These are phyloP conservation scores for Pseudogymnoascus sp. DNA, from an alignment of 2,329 filamentous ascomycete genomes.

Conservation along the genomic window DNA sequence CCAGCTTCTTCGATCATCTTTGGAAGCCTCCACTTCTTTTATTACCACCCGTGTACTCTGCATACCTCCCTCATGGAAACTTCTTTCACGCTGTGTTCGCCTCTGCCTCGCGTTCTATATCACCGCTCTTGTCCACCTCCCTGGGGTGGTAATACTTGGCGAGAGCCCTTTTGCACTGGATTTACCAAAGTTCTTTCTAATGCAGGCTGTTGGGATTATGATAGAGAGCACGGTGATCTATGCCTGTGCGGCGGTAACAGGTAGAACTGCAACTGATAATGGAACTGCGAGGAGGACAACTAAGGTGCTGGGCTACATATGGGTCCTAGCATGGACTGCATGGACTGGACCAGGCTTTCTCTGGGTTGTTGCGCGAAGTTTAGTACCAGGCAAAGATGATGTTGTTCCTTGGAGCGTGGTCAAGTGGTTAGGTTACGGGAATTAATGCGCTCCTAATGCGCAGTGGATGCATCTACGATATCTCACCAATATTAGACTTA, in stretches of 20 bases:
- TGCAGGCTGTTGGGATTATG: slow-evolving; percentile 1
- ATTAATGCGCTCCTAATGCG: background rate
- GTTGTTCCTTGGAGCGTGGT: background rate
- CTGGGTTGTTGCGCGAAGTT: background rate
- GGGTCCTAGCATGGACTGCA: background rate
- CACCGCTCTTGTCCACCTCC: background rate
- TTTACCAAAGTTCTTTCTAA: background rate
- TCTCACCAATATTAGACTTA: background rate
- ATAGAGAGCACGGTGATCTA: background rate
- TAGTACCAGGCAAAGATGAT: background rate
- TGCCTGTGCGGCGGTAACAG: background rate
- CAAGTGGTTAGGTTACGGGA: background rate
- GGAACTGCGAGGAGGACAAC: background rate
- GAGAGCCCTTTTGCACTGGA: background rate
- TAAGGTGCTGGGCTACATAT: background rate
- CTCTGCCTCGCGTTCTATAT: slow-evolving; percentile 1
- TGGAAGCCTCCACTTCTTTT: background rate
- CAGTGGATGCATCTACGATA: background rate
- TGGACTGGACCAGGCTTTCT: background rate
- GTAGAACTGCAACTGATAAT: background rate
- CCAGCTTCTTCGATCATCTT: slow-evolving; percentile 2
- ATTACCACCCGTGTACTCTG: background rate
- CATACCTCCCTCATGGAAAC: background rate
- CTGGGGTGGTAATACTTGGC: background rate
- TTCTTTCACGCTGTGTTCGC: background rate